A percentile compares a stretch with the other conserved stretches of the same genome.
These are phyloP conservation scores for Polyplosphaeria fusca DNA, from an alignment of 495 filamentous ascomycete genomes.

Conservation along the genomic window DNA sequence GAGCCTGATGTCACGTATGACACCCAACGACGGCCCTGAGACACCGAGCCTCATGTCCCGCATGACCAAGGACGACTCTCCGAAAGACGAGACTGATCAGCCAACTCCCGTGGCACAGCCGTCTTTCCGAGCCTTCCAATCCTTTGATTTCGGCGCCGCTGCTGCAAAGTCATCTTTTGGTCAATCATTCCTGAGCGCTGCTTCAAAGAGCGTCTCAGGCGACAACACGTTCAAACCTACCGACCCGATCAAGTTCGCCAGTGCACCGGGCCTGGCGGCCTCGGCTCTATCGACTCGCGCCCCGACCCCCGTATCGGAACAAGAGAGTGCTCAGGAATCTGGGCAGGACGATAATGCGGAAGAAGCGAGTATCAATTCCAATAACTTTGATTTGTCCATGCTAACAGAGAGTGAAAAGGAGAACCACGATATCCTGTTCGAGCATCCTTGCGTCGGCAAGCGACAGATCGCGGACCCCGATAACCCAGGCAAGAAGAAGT, in stretches of 20 bases:
- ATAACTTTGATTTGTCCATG: background rate
- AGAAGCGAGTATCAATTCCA: background rate
- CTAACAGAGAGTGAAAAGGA: conserved; percentile 14
- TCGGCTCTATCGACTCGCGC: conserved; percentile 19
- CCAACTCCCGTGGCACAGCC: background rate
- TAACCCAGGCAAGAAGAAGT: background rate
- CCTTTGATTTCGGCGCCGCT: conserved; percentile 11
- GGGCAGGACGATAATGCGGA: conserved; percentile 5
- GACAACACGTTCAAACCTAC: conserved; percentile 25
- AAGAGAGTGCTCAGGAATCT: conserved; percentile 11
- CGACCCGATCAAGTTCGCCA: conserved; percentile 24
- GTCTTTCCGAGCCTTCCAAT: background rate
- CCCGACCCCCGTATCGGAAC: conserved; percentile 13
- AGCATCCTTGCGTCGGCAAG: conserved; percentile 1
- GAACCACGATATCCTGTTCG: conserved; percentile 21
- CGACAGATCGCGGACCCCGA: background rate
- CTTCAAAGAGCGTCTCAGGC: background rate
- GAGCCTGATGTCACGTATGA: conserved; percentile 6
- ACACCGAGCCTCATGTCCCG: background rate
- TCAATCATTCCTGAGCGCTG: background rate
- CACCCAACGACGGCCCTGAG: background rate
- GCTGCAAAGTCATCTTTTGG: background rate
- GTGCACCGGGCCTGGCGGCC: background rate
- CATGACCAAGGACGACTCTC: background rate
- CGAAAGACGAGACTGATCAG: background rate